Evolutionary conservation across 805 yeast genomes (phyloP).

Genomic region (Starmerella asiatica): DNA sequence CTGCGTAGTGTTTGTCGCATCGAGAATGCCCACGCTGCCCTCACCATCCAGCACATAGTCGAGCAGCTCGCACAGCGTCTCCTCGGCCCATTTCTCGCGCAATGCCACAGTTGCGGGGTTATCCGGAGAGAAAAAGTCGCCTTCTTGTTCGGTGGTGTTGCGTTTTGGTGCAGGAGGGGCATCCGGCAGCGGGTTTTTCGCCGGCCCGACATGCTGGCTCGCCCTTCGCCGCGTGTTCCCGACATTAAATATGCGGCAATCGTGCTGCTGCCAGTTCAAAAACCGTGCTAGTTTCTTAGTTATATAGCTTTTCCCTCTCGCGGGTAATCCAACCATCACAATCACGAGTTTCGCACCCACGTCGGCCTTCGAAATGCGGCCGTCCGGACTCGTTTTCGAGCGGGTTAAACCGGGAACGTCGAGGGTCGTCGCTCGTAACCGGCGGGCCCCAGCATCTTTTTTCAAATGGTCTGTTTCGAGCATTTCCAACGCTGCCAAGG

Average conservation of each 20-base stretch:
- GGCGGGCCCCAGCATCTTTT: slow-evolving; percentile 15
- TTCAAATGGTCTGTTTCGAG: neutral
- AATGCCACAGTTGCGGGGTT: slow-evolving; percentile 49
- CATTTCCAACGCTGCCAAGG: neutral
- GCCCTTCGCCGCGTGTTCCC: slow-evolving; percentile 86
- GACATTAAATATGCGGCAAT: slow-evolving; percentile 81
- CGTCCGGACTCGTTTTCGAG: slow-evolving; percentile 63
- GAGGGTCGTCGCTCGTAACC: slow-evolving; percentile 54
- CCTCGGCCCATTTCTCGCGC: slow-evolving; percentile 93
- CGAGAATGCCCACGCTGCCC: slow-evolving; percentile 88
- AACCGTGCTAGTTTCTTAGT: slow-evolving; percentile 84
- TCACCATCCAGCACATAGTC: slow-evolving; percentile 67
- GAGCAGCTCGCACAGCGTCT: slow-evolving; percentile 69
- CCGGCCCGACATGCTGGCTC: slow-evolving; percentile 49
- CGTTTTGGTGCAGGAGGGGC: slow-evolving; percentile 1
- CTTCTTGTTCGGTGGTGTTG: slow-evolving; percentile 39
- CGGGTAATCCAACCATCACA: slow-evolving; percentile 93
- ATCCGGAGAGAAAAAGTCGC: slow-evolving; percentile 74
- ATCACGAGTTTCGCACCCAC: slow-evolving; percentile 75
- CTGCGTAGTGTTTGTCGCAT: slow-evolving; percentile 80
- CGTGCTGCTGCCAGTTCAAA: slow-evolving; percentile 87
- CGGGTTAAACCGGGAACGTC: slow-evolving; percentile 88
- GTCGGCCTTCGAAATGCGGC: slow-evolving; percentile 36
- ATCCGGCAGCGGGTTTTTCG: slow-evolving; percentile 48
- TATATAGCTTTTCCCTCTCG: slow-evolving; percentile 86